Base-by-base conservation (phyloP, 352 stramenopile species). In the Phytophthora pisi region DNA sequence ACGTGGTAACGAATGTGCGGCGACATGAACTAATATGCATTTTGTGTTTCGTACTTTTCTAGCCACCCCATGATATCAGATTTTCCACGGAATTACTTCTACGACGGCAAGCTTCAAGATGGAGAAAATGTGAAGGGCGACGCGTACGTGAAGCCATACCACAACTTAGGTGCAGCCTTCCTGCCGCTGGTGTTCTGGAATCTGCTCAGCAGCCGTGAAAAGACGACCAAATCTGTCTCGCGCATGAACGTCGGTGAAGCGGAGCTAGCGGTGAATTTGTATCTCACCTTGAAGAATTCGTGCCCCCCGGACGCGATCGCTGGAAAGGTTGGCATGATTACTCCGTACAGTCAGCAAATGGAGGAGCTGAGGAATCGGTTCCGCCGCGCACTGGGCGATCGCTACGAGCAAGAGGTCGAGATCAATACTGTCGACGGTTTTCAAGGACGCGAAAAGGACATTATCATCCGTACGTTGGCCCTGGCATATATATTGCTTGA, bases 401-500 rank as follows among this genome's bases (percentile, higher is more conserved):
- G 75, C 4, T 96, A 79, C 46, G 78, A 92, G 26, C 70, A 86
- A 68, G 89, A 96, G 50, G 84, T 97, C 2, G 92, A 98, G 73
- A 92, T 98, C 74, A 97, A 96, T 63, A 97, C 91, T 3, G 91
- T 97, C 38, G 92, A 98, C 45, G 93, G 91, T 4, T 97, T 97
- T 54, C 92, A 98, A 70, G 92, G 90, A n/a, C 81, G 89, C 40
- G 89, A 97, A 45, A 97, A 97, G 69, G 90, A 97, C 59, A 94
- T 97, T 64, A 96, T 97, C 69, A 96, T 97, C 57, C 61, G 88
- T 96, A 84, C 43, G 83, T 90, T 20, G 42, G 16, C 43, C 53
- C 4, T 30, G 28, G 7, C 20, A 20, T n/a, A 15, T 30, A 49
- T 9, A 56, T 20, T 45, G 38, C 8, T 51, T 16, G 34, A 28